A percentile compares a stretch with the other conserved stretches of the same genome.
phyloP scores from a whole-genome alignment of 2,329 filamentous ascomycete genomes.

The Scopulariopsis brevicaulis region DNA sequence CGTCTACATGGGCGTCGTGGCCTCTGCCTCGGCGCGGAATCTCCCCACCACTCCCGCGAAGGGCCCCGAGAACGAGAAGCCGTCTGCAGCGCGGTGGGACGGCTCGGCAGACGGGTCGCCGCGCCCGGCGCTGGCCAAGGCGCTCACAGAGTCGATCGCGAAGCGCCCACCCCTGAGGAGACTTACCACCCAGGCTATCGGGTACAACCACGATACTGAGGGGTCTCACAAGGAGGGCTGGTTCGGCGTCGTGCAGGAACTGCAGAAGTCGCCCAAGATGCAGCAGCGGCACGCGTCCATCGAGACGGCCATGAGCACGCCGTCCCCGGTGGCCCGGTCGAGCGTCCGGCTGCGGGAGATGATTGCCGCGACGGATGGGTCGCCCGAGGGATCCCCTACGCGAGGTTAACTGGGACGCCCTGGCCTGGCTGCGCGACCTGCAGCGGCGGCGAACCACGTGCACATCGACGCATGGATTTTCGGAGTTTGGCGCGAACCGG shows the following conservation, averaged over 20 bases:
- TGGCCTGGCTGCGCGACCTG: neutral
- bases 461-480: neutral
- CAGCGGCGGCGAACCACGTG: neutral
- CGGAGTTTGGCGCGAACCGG: neutral
- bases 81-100: no score
- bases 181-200: slow-evolving; percentile 41
- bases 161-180: slow-evolving; percentile 37
- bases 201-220: slow-evolving; percentile 35
- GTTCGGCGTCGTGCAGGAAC: slow-evolving; percentile 51
- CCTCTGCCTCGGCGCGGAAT: slow-evolving; percentile 7
- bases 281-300: slow-evolving; percentile 52
- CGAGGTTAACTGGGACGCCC: neutral
- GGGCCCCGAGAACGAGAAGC: slow-evolving; percentile 1
- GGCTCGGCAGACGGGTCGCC: slow-evolving; percentile 11
- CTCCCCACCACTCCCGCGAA: slow-evolving; percentile 8
- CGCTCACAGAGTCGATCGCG: slow-evolving; percentile 29
- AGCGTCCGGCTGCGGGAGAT: neutral
- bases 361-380: neutral
- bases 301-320: slow-evolving; percentile 40
- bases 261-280: slow-evolving; percentile 49
- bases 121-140: slow-evolving; percentile 19
- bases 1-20: slow-evolving; percentile 50
- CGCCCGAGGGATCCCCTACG: neutral
- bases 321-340: slow-evolving; percentile 8
- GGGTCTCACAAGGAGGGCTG: slow-evolving; percentile 39